Base-by-base conservation (phyloP, 306 rosid genomes). In the Canavalia ensiformis region DNA sequence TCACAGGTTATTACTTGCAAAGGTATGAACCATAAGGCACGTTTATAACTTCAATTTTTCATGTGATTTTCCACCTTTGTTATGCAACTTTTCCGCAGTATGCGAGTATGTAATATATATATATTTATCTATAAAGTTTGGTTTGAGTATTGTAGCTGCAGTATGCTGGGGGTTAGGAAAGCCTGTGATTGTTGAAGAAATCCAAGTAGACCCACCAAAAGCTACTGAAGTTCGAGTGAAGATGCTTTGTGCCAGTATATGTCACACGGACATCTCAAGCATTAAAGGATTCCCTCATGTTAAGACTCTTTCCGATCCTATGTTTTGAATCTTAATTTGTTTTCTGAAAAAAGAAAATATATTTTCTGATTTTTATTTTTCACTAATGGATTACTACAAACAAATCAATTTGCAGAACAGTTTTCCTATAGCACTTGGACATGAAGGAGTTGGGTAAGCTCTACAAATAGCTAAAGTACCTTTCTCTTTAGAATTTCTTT, bases 401-500 rank as follows among this genome's bases (percentile, higher is more conserved):
- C 54, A 1, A 49, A 49, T 2, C 25, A 11, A 34, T 71, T 80
- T 75, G 52, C 88, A 90, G 91, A 72, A 70, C 35, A 47, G 44
- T 25, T 88, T 74, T 80, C 94, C 94, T 65, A 67, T 84, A 51
- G 90, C 85, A 54, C 80, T 83, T 29, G 91, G 91, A 7, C 94
- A 88, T 8, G 94, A 90, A 81, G 94, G 94, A 42, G 85, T 90
- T 34, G 91, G 94, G 94, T 88, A 57, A 34, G 72, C 52, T 59
- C 41, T 0, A 63, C 46, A 63, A 63, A 63, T 9, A 63, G 25
- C 25, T 18, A 18, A 18, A 18, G 25, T 18, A 18, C 25, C 25
- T 18, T 18, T 18, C 25, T 18, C 25, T 18, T 18, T 18, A 18
- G 25, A 18, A 18, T 18, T 18, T 18, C 25, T 18, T 18, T 18